Evolutionary conservation across 345 rosid species (phyloP), one percentile per base, ranked within the genome.

Genomic region (Sonneratia caseolaris): DNA sequence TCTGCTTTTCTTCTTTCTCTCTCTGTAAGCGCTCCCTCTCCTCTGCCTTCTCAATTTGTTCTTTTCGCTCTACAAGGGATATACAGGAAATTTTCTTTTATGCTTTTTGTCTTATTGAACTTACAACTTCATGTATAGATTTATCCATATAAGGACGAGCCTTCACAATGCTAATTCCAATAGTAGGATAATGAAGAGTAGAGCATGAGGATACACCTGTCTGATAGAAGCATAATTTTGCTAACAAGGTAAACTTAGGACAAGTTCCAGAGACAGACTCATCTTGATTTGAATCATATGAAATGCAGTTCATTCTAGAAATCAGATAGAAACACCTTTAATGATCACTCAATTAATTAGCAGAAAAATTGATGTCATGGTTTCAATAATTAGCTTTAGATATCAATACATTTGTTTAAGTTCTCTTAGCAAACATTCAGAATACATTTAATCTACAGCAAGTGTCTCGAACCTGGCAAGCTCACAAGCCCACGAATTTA

Each of bases 1-100:
- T 82, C 73, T 86, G 88, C 74, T 82, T 89, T 76, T 86, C 91
- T 80, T 90, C 93, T 72, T 88, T 86, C 79, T 90, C 99, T 85
- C 83, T 89, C 76, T 82, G 89, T 66, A 84, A 59, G 62, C 91
- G 90, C 73, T 84, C 94, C 81, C 81, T 85, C 82, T 91, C 96
- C 84, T 96, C 98, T 47, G 84, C 85, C 80, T 88, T 91, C 76
- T 96, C 98, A 77, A 96, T 88, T 76, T 80, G 87, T 83, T 91
- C 98, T 82, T 92, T 96, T 68, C 72, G 90, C 38, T 91, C 99
- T 96, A 83, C 47, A 81, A 67, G 32, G 69, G 24, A 43, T 68
- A 12, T 3, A 68, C 11, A 24, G 9, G n/a, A 45, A 32, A 9
- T 11, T 4, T 21, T 43, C 35, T 48, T 42, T 42, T 22, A 45